Percentiles rank a stretch among this genome's conserved stretches.
Evolutionary conservation across 345 rosid species (phyloP).

Genomic region (Gossypium mustelinum): DNA sequence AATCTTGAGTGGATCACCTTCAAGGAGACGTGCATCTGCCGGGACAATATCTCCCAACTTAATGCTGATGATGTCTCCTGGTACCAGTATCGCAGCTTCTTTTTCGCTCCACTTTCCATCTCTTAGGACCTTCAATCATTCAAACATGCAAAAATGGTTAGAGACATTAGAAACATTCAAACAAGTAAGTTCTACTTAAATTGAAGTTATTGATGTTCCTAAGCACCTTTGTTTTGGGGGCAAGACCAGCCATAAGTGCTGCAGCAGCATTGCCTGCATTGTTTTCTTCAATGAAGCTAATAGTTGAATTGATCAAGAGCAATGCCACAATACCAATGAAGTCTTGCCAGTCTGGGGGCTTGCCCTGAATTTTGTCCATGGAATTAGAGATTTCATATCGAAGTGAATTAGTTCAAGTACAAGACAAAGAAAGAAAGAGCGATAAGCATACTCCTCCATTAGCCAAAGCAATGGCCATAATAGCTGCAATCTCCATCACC

Average conservation of each 20-base stretch:
- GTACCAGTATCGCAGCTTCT: slow-evolving; percentile 61
- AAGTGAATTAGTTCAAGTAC: background rate
- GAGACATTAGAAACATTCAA: background rate
- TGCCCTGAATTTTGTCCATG: slow-evolving; percentile 25
- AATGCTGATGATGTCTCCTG: slow-evolving; percentile 62
- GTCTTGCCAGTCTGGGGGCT: slow-evolving; percentile 75
- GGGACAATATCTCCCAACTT: slow-evolving; percentile 69
- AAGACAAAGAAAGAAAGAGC: background rate
- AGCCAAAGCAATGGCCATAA: slow-evolving; percentile 69
- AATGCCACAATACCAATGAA: slow-evolving; percentile 51
- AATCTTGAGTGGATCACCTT: slow-evolving; percentile 62
- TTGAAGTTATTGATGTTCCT: background rate
- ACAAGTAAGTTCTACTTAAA: background rate
- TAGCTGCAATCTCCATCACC: slow-evolving; percentile 74
- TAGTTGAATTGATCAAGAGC: slow-evolving; percentile 66
- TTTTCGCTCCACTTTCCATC: slow-evolving; percentile 62
- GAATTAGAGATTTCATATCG: background rate
- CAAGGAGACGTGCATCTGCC: slow-evolving; percentile 69
- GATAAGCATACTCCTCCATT: slow-evolving; percentile 37
- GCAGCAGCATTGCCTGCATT: slow-evolving; percentile 77
- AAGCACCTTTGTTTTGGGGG: slow-evolving; percentile 50
- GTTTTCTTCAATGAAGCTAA: slow-evolving; percentile 64
- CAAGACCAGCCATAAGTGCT: slow-evolving; percentile 39
- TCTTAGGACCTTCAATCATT: slow-evolving; percentile 43
- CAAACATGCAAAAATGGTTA: background rate